Base-by-base conservation (phyloP, 2,329 filamentous ascomycete genomes). In the Alternaria solani region DNA sequence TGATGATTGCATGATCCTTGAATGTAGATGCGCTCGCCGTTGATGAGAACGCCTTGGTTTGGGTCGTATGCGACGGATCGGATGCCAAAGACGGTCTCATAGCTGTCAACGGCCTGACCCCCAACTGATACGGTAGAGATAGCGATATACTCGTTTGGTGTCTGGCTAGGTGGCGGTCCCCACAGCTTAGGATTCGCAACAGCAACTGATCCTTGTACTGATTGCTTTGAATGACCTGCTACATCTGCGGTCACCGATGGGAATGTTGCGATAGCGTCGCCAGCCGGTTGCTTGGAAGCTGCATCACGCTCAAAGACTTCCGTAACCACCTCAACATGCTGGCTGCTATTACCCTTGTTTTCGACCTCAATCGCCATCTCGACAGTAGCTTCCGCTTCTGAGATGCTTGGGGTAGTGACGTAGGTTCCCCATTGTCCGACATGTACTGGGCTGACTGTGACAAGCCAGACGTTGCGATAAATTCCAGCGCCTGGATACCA, bases 401-500 rank as follows among this genome's bases (percentile, higher is more conserved):
- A 84, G 0, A 87, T 80, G 4, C 74, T 66, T 12, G 73, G 79
- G 7, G 84, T 81, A 1, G 81, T 84, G 55, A 86, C 75, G 48
- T 78, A 82, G 4, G 66, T 86, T 4, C 85, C 85, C 47, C 76
- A 84, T 44, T 86, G 82, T 8, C 72, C 80, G 3, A 87, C 80
- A 59, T 75, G 85, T 0, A 78, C 74, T 1, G 79, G 69, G 36
- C 81, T 72, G 11, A 81, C 80, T 57, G 82, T 85, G 36, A 81
- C 80, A 16, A 87, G 77, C 84, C 84, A 87, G 4, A 86, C 77
- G 58, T 85, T 85, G 1, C 84, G 80, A 66, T 86, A 86, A 14
- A 87, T 75, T 1, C 84, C 85, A 12, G 76, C 84, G 14, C 85
- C 84, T 4, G 84, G 84, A 61, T 86, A 87, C 83, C 83, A 87